Conservation (phyloP, 2,329 filamentous ascomycete species). For the Talaromyces sp. region DNA sequence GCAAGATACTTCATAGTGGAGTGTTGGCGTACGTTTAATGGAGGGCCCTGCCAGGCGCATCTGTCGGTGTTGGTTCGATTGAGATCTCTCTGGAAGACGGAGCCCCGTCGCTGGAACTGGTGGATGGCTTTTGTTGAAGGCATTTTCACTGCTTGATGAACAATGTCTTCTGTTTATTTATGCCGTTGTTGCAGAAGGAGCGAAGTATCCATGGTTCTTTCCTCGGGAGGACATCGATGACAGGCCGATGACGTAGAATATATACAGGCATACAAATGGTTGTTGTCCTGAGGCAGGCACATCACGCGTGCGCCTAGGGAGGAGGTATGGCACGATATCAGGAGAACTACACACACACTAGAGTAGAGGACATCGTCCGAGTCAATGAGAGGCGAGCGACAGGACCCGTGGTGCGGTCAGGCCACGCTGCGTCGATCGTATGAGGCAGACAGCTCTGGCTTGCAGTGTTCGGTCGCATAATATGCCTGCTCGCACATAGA, state of each 20-base stretch:
- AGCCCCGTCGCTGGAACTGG: constrained; percentile 33
- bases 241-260: constrained; percentile 15
- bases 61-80: constrained; percentile 32
- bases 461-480: background rate
- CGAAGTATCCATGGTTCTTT: background rate
- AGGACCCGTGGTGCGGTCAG: background rate
- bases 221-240: background rate
- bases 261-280: background rate
- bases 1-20: background rate
- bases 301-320: too few species aligned
- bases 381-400: too few species aligned
- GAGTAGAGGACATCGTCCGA: too few species aligned
- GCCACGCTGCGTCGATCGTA: background rate
- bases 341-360: too few species aligned
- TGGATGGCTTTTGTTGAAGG: background rate
- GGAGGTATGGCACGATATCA: too few species aligned
- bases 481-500: too few species aligned
- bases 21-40: constrained; percentile 36
- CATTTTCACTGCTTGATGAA: background rate
- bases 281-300: background rate
- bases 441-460: background rate
- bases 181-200: background rate
- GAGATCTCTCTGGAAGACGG: constrained; percentile 35
- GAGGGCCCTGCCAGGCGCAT: constrained; percentile 39
- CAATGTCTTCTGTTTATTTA: background rate